These are phyloP conservation scores for Crotalaria pallida DNA, from an alignment of 306 rosid species.

Conservation along the genomic window DNA sequence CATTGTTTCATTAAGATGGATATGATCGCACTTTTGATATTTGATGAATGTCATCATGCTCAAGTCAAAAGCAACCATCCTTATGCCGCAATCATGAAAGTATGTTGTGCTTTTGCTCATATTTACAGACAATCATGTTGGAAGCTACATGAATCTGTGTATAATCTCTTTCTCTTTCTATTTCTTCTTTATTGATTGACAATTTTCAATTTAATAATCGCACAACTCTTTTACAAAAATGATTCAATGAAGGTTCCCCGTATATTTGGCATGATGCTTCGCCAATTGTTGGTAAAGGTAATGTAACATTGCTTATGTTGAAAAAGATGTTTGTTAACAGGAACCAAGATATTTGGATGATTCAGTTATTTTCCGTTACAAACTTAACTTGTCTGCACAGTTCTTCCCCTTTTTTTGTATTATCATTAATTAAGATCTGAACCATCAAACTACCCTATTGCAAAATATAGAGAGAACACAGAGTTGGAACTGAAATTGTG, in stretches of 20 bases:
- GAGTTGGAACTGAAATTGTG: too few relatives aligned
- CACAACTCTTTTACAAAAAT: slow-evolving; percentile 52
- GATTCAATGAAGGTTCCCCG: slow-evolving; percentile 57
- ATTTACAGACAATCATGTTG: neutral
- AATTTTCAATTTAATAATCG: slow-evolving; percentile 20
- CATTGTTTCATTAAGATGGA: slow-evolving; percentile 87
- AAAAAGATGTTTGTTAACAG: neutral
- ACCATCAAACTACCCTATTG: too few relatives aligned
- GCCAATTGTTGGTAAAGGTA: slow-evolving; percentile 94
- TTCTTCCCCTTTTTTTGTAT: too few relatives aligned
- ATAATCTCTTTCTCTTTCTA: slow-evolving; percentile 15
- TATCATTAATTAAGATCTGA: too few relatives aligned
- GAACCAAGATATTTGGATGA: too few relatives aligned
- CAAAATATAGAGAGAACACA: too few relatives aligned
- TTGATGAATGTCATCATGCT: slow-evolving; percentile 98
- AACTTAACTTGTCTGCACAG: too few relatives aligned
- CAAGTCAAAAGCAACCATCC: slow-evolving; percentile 84
- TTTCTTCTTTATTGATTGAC: neutral
- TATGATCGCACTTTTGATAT: slow-evolving; percentile 69
- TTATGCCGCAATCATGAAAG: slow-evolving; percentile 88
- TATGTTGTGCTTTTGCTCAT: slow-evolving; percentile 33
- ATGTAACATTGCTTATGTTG: neutral
- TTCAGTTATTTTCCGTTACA: too few relatives aligned
- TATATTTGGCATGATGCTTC: slow-evolving; percentile 97
- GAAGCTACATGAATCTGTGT: slow-evolving; percentile 1